phyloP scores from a whole-genome alignment of 768 basidiomycete species.

The Suillus bovinus region DNA sequence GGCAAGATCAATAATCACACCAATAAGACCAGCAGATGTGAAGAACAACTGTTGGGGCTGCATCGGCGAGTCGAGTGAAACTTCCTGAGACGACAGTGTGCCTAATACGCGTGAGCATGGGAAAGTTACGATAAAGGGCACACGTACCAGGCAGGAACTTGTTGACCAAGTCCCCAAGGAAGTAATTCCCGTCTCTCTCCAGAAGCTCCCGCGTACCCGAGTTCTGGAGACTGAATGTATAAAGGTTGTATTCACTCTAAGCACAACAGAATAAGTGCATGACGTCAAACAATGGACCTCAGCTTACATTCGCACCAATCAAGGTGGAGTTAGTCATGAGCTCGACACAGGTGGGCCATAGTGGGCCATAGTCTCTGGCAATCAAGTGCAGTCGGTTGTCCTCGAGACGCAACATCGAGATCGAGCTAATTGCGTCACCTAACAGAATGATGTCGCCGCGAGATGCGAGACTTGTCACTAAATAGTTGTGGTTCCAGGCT shows the following conservation, averaged over 20 bases:
- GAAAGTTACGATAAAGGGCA: background rate
- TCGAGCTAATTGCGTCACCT: slow-evolving; percentile 82
- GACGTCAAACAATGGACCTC: slow-evolving; percentile 11
- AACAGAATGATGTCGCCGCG: slow-evolving; percentile 57
- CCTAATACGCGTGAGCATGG: slow-evolving; percentile 41
- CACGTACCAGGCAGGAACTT: slow-evolving; percentile 67
- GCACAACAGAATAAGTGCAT: slow-evolving; percentile 13
- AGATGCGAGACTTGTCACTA: slow-evolving; percentile 66
- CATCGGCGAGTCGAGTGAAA: slow-evolving; percentile 42
- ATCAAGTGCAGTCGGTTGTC: slow-evolving; percentile 48
- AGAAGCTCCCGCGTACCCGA: slow-evolving; percentile 46
- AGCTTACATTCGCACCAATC: slow-evolving; percentile 74
- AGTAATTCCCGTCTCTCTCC: slow-evolving; percentile 67
- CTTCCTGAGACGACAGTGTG: slow-evolving; percentile 47
- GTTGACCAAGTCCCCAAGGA: slow-evolving; percentile 76
- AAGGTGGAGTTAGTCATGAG: slow-evolving; percentile 53
- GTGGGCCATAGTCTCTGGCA: slow-evolving; percentile 73
- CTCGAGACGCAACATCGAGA: slow-evolving; percentile 62
- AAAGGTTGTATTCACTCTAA: slow-evolving; percentile 70
- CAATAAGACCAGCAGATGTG: slow-evolving; percentile 78
- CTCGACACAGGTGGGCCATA: slow-evolving; percentile 73
- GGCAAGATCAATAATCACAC: slow-evolving; percentile 62
- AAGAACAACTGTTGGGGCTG: slow-evolving; percentile 69
- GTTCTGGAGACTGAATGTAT: slow-evolving; percentile 55
- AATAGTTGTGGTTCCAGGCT: slow-evolving; percentile 82